phyloP scores from a whole-genome alignment of 306 rosid genomes.

The Cucurbita pepo region DNA sequence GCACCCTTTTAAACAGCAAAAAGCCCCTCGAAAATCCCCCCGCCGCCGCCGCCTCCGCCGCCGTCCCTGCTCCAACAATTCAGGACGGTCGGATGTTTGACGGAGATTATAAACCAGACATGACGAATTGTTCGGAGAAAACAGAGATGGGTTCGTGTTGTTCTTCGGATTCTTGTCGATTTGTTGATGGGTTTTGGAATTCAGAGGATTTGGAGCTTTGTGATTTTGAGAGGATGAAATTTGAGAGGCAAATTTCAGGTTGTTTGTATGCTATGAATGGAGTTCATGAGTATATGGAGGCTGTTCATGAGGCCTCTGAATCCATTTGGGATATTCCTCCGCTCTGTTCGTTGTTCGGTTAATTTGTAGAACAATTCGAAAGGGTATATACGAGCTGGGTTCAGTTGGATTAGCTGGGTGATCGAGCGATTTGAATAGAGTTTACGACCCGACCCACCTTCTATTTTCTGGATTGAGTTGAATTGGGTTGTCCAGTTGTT shows the following conservation, averaged over 20 bases:
- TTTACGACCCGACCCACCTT: too few species aligned
- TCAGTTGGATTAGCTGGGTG: too few species aligned
- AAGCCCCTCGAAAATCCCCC: conserved; percentile 9
- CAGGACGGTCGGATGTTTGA: conserved; percentile 13
- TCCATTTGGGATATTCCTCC: conserved; percentile 89
- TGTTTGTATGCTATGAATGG: conserved; percentile 88
- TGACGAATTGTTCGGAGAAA: conserved; percentile 33
- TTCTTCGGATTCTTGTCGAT: neutral
- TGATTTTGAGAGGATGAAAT: conserved; percentile 77
- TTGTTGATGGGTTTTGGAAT: neutral
- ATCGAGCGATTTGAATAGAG: too few species aligned
- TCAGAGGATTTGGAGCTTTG: conserved; percentile 24
- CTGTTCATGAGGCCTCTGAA: conserved; percentile 50
- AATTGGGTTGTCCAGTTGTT: too few species aligned
- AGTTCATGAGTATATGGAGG: conserved; percentile 76
- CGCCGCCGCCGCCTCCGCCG: neutral
- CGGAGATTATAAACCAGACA: conserved; percentile 55
- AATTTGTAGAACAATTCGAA: too few species aligned
- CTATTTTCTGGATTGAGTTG: too few species aligned
- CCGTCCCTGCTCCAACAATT: neutral
- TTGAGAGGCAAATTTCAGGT: conserved; percentile 88
- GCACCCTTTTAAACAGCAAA: conserved; percentile 46
- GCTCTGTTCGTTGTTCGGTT: conserved; percentile 44
- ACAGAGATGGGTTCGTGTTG: conserved; percentile 8
- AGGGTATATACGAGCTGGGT: too few species aligned